Conservation (phyloP, 2,329 filamentous ascomycete species). For the Pyrenophora seminiperda region DNA sequence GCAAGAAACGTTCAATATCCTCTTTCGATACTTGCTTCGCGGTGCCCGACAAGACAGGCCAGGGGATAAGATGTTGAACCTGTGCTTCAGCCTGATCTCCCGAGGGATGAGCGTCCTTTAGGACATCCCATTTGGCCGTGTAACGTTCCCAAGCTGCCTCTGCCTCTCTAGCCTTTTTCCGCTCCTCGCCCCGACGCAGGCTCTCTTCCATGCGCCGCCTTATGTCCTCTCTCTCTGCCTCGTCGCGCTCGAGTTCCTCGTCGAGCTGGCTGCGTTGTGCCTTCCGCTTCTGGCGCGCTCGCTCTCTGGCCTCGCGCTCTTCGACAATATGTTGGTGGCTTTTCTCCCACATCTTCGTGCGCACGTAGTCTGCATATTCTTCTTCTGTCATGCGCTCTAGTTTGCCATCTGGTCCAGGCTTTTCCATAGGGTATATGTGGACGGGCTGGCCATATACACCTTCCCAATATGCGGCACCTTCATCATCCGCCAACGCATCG, state of each 20-base stretch:
- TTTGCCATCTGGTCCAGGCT: conserved; percentile 58
- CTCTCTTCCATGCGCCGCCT: conserved; percentile 71
- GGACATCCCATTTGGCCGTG: conserved; percentile 63
- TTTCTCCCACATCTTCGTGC: conserved; percentile 93
- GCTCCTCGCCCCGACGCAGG: conserved; percentile 68
- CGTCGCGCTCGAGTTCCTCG: conserved; percentile 49
- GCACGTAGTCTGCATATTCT: conserved; percentile 85
- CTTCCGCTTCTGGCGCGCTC: conserved; percentile 54
- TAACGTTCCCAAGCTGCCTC: conserved; percentile 69
- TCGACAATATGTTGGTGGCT: conserved; percentile 83
- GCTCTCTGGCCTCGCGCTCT: conserved; percentile 68
- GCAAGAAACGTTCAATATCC: conserved; percentile 72
- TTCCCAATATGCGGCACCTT: conserved; percentile 95
- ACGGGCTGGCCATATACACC: conserved; percentile 95
- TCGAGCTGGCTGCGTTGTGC: conserved; percentile 44
- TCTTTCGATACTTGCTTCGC: conserved; percentile 62
- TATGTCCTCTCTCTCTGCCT: conserved; percentile 55
- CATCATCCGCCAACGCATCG: conserved; percentile 95
- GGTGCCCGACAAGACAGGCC: conserved; percentile 72
- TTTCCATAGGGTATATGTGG: conserved; percentile 71
- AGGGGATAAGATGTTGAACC: conserved; percentile 59
- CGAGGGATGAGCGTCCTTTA: conserved; percentile 39
- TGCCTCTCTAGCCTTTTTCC: conserved; percentile 62
- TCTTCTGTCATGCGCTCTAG: conserved; percentile 90
- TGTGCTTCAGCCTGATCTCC: conserved; percentile 21